phyloP scores from a whole-genome alignment of 352 stramenopile species.

The Phytophthora cryptogea region DNA sequence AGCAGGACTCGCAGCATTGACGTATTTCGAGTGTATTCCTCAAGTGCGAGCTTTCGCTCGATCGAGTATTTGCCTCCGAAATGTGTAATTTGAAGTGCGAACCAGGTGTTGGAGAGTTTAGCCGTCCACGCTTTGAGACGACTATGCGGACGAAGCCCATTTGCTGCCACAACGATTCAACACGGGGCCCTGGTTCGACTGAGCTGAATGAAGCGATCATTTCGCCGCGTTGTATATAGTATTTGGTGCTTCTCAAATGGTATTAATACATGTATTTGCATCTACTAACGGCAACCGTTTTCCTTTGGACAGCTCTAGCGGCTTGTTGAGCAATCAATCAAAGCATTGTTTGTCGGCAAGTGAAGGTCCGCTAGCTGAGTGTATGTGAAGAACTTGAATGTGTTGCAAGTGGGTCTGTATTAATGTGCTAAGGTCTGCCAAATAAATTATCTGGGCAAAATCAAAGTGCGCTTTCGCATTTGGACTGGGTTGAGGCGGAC shows the following conservation, averaged over 20 bases:
- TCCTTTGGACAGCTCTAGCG: not conserved
- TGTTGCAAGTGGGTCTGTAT: constrained; percentile 15
- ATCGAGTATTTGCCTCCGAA: constrained; percentile 13
- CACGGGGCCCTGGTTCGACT: not conserved
- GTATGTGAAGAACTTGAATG: constrained; percentile 17
- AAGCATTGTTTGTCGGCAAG: not conserved
- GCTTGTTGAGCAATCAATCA: constrained; percentile 8
- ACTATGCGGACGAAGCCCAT: not conserved
- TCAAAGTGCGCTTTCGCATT: constrained; percentile 12
- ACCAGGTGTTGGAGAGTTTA: not conserved
- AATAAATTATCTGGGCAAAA: constrained; percentile 32
- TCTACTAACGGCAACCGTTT: not conserved
- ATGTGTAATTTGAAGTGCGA: constrained; percentile 11
- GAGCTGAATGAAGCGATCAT: not conserved
- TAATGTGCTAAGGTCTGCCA: constrained; percentile 20
- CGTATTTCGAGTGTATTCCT: constrained; percentile 7
- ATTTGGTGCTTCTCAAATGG: too few relatives aligned
- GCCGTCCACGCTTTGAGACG: not conserved
- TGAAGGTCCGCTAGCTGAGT: constrained; percentile 23
- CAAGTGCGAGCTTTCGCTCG: constrained; percentile 9
- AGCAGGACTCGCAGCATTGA: not conserved
- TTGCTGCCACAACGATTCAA: not conserved
- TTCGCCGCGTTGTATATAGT: not conserved
- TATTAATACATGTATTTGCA: too few relatives aligned
- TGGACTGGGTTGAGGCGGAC: too few relatives aligned